Conservation (phyloP, 108 stramenopile genomes). For the Aurantiochytrium sp. region DNA sequence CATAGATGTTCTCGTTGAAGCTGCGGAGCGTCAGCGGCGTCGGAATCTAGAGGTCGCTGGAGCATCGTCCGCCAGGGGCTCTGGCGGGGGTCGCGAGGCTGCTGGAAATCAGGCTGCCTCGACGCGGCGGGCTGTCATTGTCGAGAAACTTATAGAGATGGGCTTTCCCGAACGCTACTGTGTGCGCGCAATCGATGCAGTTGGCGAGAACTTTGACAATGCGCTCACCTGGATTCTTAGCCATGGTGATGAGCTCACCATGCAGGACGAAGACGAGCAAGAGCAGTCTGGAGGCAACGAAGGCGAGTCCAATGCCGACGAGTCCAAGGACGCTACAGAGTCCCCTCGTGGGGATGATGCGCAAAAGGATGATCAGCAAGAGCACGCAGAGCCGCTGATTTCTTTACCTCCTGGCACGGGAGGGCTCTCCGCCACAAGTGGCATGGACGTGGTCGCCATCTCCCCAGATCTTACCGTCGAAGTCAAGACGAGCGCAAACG, state of each 20-base stretch:
- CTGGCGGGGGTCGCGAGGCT: not conserved
- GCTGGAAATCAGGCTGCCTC: not conserved
- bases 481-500: conserved; percentile 59
- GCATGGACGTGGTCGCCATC: not conserved
- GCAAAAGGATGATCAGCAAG: conserved; percentile 24
- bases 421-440: conserved; percentile 21
- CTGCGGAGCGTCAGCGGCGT: conserved; percentile 35
- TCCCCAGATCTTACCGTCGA: not conserved
- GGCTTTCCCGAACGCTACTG: conserved; percentile 91
- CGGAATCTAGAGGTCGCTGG: not conserved
- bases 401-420: not conserved
- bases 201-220: conserved; percentile 81
- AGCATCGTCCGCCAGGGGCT: too few species aligned
- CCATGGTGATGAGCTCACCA: conserved; percentile 68
- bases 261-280: conserved; percentile 32
- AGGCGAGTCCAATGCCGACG: too few species aligned
- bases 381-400: not conserved
- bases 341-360: conserved; percentile 22
- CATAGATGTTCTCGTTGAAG: conserved; percentile 75
- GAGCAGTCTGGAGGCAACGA: conserved; percentile 42
- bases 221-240: conserved; percentile 91
- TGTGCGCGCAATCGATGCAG: conserved; percentile 73
- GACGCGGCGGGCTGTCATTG: conserved; percentile 41
- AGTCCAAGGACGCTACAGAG: too few species aligned
- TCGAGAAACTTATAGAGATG: conserved; percentile 86